These are phyloP conservation scores for Pythium brassicae DNA, from an alignment of 352 stramenopile genomes.

Conservation along the genomic window DNA sequence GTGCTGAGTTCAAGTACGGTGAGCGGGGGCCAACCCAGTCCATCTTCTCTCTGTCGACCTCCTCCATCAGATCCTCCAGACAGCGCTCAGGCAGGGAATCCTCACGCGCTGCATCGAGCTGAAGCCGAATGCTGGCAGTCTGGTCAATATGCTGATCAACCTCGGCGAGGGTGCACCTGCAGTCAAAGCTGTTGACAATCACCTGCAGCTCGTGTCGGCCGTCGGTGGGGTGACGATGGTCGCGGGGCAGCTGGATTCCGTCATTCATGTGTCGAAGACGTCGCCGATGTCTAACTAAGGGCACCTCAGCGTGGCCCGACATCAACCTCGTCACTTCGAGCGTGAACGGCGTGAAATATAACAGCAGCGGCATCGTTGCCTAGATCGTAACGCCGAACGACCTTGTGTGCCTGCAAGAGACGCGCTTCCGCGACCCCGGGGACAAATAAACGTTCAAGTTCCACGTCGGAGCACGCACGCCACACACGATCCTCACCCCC, in stretches of 20 bases:
- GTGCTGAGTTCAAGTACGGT: not conserved
- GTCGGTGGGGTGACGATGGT: not conserved
- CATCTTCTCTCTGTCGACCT: slow-evolving; percentile 2
- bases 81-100: not conserved
- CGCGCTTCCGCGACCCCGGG: not conserved
- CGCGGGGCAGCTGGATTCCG: not conserved
- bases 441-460: not conserved
- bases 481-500: not conserved
- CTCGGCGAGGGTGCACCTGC: not conserved
- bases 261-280: not conserved
- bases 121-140: not conserved
- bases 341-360: not conserved
- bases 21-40: not conserved
- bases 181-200: slow-evolving; percentile 3
- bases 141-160: not conserved
- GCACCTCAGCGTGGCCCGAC: not conserved
- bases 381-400: not conserved
- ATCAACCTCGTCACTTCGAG: not conserved
- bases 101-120: not conserved
- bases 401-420: not conserved
- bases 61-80: not conserved
- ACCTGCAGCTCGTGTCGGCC: slow-evolving; percentile 3
- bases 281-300: not conserved
- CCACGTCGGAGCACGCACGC: not conserved
- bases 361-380: not conserved